Base-by-base conservation (phyloP, 2,329 filamentous ascomycete genomes). In the Anisogramma anomala region DNA sequence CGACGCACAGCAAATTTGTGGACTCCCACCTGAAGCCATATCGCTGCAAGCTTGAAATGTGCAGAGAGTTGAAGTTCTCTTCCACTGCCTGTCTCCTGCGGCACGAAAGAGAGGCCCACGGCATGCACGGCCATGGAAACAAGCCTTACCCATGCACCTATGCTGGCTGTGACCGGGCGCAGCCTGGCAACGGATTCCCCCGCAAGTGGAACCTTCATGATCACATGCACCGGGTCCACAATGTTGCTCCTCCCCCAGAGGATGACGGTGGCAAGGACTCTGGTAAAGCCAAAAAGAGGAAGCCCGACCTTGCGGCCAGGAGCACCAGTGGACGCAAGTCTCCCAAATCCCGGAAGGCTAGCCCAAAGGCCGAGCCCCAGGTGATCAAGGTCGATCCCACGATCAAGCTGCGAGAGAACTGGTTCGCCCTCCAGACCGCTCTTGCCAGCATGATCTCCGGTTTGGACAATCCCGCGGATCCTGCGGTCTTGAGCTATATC, bases 1-100 rank as follows among this genome's bases (percentile, higher is more conserved):
- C 22, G 23, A 22, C 31, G 30, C 38, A 36, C 58, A 94, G 88
- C 74, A 96, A 96, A 73, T 94, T 91, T 55, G 79, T 96, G 52
- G 89, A 96, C 64, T 95, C 89, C 20, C 89, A 96, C 66, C 64
- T 95, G 57, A 94, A 93, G 74, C 89, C 89, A 13, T 96, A 95
- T 68, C 81, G 85, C 47, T 96, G 89, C 81, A 93, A 91, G 76
- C 72, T 82, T 50, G 71, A 79, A 48, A 74, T 78, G 18, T 96
- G 89, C 65, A 78, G 85, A 60, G 84, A 86, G 57, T 78, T 86
- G 49, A 80, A 84, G 32, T 96, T 96, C 63, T 95, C 89, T 13
- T 95, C 89, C 30, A 95, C 89, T 48, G 89, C 89, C 26, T 95
- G 89, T 62, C 75, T 94, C 19, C 82, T 95, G 47, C 84, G 89